Percentiles rank a stretch among this genome's conserved stretches.
Conservation (phyloP, 257 asterid species). For the Solanum bulbocastanum region DNA sequence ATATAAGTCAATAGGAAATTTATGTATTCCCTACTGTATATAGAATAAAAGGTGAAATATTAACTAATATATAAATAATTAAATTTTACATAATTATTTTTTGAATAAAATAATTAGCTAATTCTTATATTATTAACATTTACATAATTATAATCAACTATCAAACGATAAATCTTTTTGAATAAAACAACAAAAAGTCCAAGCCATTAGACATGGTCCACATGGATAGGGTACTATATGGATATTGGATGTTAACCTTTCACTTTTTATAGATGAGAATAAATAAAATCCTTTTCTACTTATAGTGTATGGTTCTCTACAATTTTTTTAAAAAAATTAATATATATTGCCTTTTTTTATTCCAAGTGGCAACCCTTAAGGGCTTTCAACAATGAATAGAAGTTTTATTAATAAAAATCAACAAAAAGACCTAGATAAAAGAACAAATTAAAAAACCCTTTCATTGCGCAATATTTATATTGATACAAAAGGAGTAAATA, state of each 20-base stretch:
- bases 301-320: not conserved
- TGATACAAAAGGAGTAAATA: no score
- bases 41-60: no score
- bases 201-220: not conserved
- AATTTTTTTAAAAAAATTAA: no score
- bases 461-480: no score
- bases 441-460: no score
- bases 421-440: not conserved
- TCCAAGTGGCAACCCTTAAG: not conserved
- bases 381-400: not conserved
- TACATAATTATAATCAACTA: not conserved
- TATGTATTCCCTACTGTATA: no score
- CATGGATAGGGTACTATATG: not conserved
- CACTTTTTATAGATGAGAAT: not conserved
- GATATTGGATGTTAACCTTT: not conserved
- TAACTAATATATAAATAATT: no score
- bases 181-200: not conserved
- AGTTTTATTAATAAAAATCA: not conserved
- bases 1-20: no score
- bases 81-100: no score
- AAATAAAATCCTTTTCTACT: not conserved
- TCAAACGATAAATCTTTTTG: not conserved
- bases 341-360: not conserved
- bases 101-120: no score
- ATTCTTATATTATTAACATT: no score